These are phyloP conservation scores for Craterostigma plantagineum DNA, from an alignment of 257 asterid genomes.

Conservation along the genomic window DNA sequence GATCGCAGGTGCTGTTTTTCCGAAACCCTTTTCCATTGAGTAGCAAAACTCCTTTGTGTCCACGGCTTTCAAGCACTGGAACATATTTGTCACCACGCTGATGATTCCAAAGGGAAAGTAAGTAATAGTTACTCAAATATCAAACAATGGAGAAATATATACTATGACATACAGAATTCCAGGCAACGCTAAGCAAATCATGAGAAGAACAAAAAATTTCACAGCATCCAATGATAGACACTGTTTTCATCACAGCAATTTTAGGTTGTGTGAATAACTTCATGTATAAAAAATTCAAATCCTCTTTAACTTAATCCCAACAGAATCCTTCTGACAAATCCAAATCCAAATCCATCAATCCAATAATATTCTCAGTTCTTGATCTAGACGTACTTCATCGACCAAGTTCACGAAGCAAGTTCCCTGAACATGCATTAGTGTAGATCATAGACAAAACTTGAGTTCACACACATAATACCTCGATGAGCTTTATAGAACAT, in stretches of 20 bases:
- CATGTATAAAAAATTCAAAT: too few relatives aligned
- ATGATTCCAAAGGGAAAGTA: constrained; percentile 11
- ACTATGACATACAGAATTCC: constrained; percentile 30
- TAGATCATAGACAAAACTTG: not conserved
- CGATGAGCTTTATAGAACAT: constrained; percentile 41
- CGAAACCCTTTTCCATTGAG: constrained; percentile 64
- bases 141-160: constrained; percentile 41
- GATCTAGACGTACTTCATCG: too few relatives aligned
- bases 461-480: constrained; percentile 24
- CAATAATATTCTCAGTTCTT: too few relatives aligned
- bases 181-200: not conserved
- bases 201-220: too few relatives aligned
- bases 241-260: too few relatives aligned
- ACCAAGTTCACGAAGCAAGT: too few relatives aligned
- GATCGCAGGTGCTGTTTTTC: constrained; percentile 33
- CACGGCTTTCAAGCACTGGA: constrained; percentile 64
- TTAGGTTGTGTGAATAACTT: too few relatives aligned
- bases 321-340: too few relatives aligned
- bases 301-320: too few relatives aligned
- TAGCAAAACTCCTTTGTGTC: constrained; percentile 61
- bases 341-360: too few relatives aligned
- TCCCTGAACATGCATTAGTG: too few relatives aligned
- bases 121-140: not conserved
- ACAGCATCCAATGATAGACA: too few relatives aligned
- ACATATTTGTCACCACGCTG: constrained; percentile 54